Base-by-base conservation (phyloP, 2,329 filamentous ascomycete species). In the Xylariomycetidae sp. region DNA sequence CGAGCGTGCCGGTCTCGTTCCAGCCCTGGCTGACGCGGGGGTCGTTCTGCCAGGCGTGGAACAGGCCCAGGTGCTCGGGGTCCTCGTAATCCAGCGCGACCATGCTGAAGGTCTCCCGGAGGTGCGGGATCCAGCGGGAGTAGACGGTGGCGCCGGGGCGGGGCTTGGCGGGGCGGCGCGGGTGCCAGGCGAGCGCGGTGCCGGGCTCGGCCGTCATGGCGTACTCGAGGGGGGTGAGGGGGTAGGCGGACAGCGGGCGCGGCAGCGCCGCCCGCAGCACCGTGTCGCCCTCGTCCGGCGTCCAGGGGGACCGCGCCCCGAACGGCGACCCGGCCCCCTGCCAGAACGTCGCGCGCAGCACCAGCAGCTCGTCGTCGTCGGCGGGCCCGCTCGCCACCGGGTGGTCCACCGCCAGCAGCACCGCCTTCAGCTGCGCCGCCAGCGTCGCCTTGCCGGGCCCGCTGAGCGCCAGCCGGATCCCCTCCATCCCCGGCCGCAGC, bases 21-120 rank as follows among this genome's bases (percentile, higher is more conserved):
- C 85, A 89, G 4, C 83, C 83, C 50, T 81, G 74, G 4, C 82
- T 82, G 19, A 90, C 85, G 31, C 85, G 80, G 32, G 84, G 84
- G 52, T 89, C 84, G 52, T 90, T 90, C 60, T 88, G 84, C 85
- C 85, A 90, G 36, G 68, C 69, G 59, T 88, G 79, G 65, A 90
- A 89, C 5, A 86, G 66, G 12, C 66, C 61, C 31, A 89, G 60
- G 58, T 90, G 83, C 48, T 74, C 67, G 1, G 64, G 52, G 49
- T 85, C 65, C 19, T 68, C 51, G 59, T 74, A 84, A 55, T 89
- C 79, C 2, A 90, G 68, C 9, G 76, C 77, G n/a, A 83, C 68
- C 66, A 89, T 82, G 39, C 79, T 85, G 56, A 89, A 89, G 44
- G 76, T 82, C 65, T 89, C 80, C 40, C 76, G 67, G 25, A 89